These are phyloP conservation scores for Neopestalotiopsis sp. DNA, from an alignment of 2,329 filamentous ascomycete genomes.

Conservation along the genomic window DNA sequence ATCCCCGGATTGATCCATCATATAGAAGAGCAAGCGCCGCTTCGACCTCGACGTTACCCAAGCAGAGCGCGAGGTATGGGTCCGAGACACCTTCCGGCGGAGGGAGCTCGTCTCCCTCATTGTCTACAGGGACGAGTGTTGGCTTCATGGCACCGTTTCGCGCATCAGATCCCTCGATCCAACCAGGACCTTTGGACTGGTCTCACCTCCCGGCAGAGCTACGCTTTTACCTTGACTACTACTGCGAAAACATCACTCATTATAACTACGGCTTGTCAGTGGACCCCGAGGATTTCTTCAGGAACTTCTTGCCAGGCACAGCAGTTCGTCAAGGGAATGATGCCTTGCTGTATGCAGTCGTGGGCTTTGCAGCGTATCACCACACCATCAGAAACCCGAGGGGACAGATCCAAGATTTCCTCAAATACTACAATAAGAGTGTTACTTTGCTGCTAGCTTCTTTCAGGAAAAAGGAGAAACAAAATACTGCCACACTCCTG, in stretches of 20 bases:
- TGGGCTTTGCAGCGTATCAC: constrained; percentile 90
- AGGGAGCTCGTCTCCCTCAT: constrained; percentile 56
- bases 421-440: constrained; percentile 89
- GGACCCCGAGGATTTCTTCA: constrained; percentile 76
- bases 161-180: constrained; percentile 36
- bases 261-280: constrained; percentile 83
- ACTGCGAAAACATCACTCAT: constrained; percentile 76
- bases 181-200: constrained; percentile 50
- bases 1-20: constrained; percentile 26
- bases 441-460: constrained; percentile 77
- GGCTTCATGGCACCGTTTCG: constrained; percentile 41
- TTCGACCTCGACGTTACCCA: constrained; percentile 43
- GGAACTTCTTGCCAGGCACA: constrained; percentile 70
- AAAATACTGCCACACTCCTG: constrained; percentile 76
- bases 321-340: constrained; percentile 73
- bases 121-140: constrained; percentile 50
- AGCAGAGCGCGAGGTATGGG: constrained; percentile 45
- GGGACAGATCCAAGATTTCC: constrained; percentile 79
- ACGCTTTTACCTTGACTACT: constrained; percentile 80
- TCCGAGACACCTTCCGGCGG: constrained; percentile 62
- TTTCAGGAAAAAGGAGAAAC: constrained; percentile 72
- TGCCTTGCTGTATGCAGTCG: constrained; percentile 82
- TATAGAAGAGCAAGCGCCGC: constrained; percentile 44
- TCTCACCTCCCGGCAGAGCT: constrained; percentile 70
- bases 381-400: constrained; percentile 72